These are phyloP conservation scores for Aspergillus fructus DNA, from an alignment of 2,329 filamentous ascomycete genomes.

Conservation along the genomic window DNA sequence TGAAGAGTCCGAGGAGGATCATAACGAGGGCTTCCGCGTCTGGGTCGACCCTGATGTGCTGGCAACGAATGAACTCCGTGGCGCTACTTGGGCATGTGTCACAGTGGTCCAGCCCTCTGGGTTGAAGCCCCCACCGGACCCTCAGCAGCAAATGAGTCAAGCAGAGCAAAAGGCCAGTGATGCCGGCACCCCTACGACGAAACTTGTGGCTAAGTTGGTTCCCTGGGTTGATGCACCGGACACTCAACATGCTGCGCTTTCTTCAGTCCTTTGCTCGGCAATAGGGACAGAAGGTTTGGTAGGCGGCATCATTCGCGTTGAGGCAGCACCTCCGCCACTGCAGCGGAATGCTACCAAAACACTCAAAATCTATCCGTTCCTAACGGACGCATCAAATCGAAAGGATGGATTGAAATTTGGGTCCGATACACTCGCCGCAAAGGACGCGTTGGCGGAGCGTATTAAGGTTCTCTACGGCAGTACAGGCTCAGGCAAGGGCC, in stretches of 20 bases:
- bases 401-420: constrained; percentile 77
- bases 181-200: constrained; percentile 59
- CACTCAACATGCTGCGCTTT: constrained; percentile 75
- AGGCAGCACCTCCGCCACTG: constrained; percentile 74
- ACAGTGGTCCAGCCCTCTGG: constrained; percentile 82
- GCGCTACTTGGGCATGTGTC: constrained; percentile 75
- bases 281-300: constrained; percentile 72
- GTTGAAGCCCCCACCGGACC: constrained; percentile 68
- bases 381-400: constrained; percentile 54
- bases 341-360: constrained; percentile 64
- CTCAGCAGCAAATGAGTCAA: constrained; percentile 66
- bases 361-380: constrained; percentile 81
- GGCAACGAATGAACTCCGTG: constrained; percentile 68
- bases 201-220: constrained; percentile 71
- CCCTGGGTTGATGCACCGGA: constrained; percentile 87
- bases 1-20: constrained; percentile 56
- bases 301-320: constrained; percentile 82
- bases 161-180: constrained; percentile 61
- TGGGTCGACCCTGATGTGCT: constrained; percentile 84
- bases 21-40: constrained; percentile 64
- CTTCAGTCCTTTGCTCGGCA: constrained; percentile 70
- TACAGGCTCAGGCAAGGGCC: constrained; percentile 54
- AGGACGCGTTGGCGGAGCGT: constrained; percentile 69
- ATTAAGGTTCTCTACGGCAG: constrained; percentile 71
- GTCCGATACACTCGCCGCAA: constrained; percentile 78